Evolutionary conservation across 495 filamentous ascomycete genomes (phyloP), one percentile per base, ranked within the genome.

Genomic region (Xeromyces bisporus): DNA sequence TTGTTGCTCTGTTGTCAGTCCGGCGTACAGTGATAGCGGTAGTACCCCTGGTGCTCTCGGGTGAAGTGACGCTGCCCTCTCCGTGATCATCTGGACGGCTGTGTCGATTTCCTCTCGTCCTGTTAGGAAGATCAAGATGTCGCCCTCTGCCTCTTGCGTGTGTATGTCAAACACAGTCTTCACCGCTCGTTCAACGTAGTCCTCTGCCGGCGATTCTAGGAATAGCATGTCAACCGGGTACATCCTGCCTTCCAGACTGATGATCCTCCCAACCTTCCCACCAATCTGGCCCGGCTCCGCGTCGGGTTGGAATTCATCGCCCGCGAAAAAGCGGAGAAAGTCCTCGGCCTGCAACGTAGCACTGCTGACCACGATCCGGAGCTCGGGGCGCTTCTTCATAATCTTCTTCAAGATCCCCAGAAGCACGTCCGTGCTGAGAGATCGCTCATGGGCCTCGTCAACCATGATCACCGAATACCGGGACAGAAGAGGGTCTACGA

Each of bases 401-500:
- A 99, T 89, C 51, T 96, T 96, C 58, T 93, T 96, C 24, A 99
- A 48, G n/a, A 94, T 60, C 0, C 89, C 86, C 23, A 99, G 71
- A 3, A 99, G 67, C 23, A 99, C 71, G 43, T 99, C 89, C 5
- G 86, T 86, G 54, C 86, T 92, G 34, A 99, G 66, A 36, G 83
- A 92, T 32, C 91, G 71, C 53, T 99, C 89, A 55, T 99, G 89
- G 16, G 91, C 91, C 50, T 99, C 89, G 47, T 99, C 89, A 14
- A 99, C 78, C 87, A 96, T 99, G 44, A 99, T 82, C 20, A 96
- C 80, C 5, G 83, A 92, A 50, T 99, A 99, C 4, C 85, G 72
- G 18, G 81, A 89, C 11, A 99, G 58, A 9, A 94, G 62, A 35
- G 89, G 89, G 52, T 96, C 91, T 12, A 92, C 81, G 8, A 99